A percentile compares a stretch with the other conserved stretches of the same genome.
Evolutionary conservation across 2,329 filamentous ascomycete genomes (phyloP).

Genomic region (Plectosphaerella cucumerina): DNA sequence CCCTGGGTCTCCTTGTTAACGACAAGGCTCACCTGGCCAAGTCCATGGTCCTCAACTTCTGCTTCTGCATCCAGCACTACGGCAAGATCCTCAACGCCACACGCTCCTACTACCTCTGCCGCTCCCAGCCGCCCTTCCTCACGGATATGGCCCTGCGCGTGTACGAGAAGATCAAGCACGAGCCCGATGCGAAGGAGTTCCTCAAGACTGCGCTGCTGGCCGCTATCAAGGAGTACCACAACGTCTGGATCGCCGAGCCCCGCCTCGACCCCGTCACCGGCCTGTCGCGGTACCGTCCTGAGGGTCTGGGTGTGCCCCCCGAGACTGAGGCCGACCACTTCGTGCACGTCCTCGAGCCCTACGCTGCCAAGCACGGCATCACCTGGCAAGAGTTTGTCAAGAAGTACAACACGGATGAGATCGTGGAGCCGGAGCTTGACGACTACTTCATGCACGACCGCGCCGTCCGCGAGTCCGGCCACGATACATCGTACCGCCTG

Average conservation of each 20-base stretch:
- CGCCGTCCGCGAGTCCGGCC: conserved; percentile 91
- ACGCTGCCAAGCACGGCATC: conserved; percentile 79
- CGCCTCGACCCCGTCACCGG: conserved; percentile 74
- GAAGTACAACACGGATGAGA: conserved; percentile 75
- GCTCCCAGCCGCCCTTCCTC: conserved; percentile 93
- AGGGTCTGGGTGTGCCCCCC: conserved; percentile 80
- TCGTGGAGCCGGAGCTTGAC: conserved; percentile 84
- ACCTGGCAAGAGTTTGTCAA: conserved; percentile 78
- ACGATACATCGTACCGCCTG: conserved; percentile 92
- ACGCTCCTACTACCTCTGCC: conserved; percentile 87
- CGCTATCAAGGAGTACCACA: conserved; percentile 95
- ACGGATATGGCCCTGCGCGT: conserved; percentile 96
- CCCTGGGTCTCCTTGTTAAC: conserved; percentile 80
- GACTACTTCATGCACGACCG: conserved; percentile 96
- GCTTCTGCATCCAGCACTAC: conserved; percentile 97
- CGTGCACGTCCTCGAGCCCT: conserved; percentile 75
- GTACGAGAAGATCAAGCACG: conserved; percentile 88
- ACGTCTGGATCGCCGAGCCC: conserved; percentile 78
- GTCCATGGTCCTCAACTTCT: conserved; percentile 93
- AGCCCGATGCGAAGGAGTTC: conserved; percentile 77
- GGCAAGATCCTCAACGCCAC: conserved; percentile 98
- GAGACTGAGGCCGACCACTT: conserved; percentile 90
- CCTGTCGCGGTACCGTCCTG: conserved; percentile 78
- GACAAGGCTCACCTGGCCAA: conserved; percentile 85
- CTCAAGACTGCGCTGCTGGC: conserved; percentile 75